Conservation (phyloP, 2,329 filamentous ascomycete genomes). For the Colletotrichum sojae region DNA sequence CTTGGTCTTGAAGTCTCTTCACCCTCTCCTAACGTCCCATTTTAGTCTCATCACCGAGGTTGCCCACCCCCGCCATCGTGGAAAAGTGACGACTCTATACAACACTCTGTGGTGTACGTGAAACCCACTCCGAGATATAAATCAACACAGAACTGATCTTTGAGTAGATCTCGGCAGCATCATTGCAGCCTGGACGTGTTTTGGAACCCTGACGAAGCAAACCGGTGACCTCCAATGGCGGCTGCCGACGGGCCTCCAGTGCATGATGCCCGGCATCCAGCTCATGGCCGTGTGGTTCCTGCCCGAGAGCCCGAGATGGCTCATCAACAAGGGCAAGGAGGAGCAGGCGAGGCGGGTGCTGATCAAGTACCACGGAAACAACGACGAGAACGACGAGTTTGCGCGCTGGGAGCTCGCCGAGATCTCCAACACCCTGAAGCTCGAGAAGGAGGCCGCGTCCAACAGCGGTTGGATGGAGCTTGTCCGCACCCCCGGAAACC, state of each 20-base stretch:
- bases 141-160: no score
- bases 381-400: slow-evolving; percentile 37
- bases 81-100: slow-evolving; percentile 62
- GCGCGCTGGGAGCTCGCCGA: slow-evolving; percentile 41
- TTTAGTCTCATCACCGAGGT: slow-evolving; percentile 60
- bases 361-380: slow-evolving; percentile 50
- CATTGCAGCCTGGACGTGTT: slow-evolving; percentile 62
- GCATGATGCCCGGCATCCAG: slow-evolving; percentile 59
- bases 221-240: slow-evolving; percentile 61
- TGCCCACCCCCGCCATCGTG: slow-evolving; percentile 64
- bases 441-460: slow-evolving; percentile 55
- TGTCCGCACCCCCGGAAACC: slow-evolving; percentile 50
- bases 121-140: no score
- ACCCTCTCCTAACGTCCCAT: no score
- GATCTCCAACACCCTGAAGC: slow-evolving; percentile 55
- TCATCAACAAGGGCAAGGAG: slow-evolving; percentile 64
- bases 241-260: slow-evolving; percentile 58
- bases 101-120: slow-evolving; percentile 61
- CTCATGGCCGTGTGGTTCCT: slow-evolving; percentile 59
- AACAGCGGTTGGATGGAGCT: slow-evolving; percentile 53
- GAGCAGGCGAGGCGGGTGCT: slow-evolving; percentile 66
- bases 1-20: no score
- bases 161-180: slow-evolving; percentile 45
- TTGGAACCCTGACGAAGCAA: slow-evolving; percentile 57
- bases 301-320: slow-evolving; percentile 73